Base-by-base conservation (phyloP, 2,329 filamentous ascomycete genomes). In the Ascochyta rabiei region DNA sequence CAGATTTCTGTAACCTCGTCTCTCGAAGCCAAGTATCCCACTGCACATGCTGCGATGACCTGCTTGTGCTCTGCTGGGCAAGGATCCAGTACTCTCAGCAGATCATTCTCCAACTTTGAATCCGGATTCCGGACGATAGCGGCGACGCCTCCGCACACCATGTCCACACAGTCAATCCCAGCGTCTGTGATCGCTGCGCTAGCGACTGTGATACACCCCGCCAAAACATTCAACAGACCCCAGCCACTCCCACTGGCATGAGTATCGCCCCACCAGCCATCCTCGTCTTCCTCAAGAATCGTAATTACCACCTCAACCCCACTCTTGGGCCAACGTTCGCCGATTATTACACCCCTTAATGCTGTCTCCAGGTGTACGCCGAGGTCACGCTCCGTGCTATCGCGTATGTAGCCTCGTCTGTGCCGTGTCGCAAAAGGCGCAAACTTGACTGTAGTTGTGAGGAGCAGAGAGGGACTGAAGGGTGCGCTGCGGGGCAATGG, bases 321-420 rank as follows among this genome's bases (percentile, higher is more conserved):
- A 73, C 91, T 96, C 81, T 99, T 99, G n/a, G 95, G 95, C 91
- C 93, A 99, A 53, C 93, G 83, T 72, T 97, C 93, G 13, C 91
- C 92, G 69, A 98, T 93, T 45, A 98, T 87, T 7, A 91, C 90
- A 1, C 93, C 93, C 30, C 92, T 85, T 45, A 99, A 81, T 23
- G 95, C 93, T 15, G 91, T 93, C 75, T 98, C 93, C 3, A 99
- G 80, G 73, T 98, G 93, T 10, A 93, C 89, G 12, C 91, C 91
- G 2, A 99, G 82, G 71, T 99, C 95, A 45, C 93, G 85, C 78
- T 99, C 95, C 58, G 84, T 88, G 15, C 88, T 82, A 73, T 98
- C 93, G 41, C 93, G 87, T 19, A 96, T 80, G 72, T 97, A 96
- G 12, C 93, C 91, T 72, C 90, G 85, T 55, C 95, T 84, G 66